Base-by-base conservation (phyloP, 2,329 filamentous ascomycete species). In the Sporothrix curviconia region DNA sequence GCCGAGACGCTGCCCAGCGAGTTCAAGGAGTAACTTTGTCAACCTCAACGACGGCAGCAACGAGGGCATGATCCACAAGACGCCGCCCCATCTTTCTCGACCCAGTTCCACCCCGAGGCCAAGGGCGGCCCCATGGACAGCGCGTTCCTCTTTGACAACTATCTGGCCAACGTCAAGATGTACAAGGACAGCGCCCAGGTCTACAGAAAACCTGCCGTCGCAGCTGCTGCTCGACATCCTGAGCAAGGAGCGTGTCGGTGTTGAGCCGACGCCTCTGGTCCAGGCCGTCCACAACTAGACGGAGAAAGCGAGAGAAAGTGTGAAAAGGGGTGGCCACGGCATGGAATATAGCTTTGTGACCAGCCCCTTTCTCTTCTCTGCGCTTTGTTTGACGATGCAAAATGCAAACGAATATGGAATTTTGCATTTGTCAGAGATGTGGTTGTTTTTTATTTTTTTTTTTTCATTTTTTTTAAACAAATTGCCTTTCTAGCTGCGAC, bases 11-110 rank as follows among this genome's bases (percentile, higher is more conserved):
- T 99, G 40, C 84, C 89, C 56, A 78, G 76, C 56, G 91, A 96
- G 37, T 99, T 91, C 85, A 94, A 92, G 80, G 92, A 96, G 73
- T 97, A 95, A n/a, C 81, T 99, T 97, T 71, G 87, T 95, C 74
- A 97, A 99, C 80, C 80, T 97, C 64, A 99, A 97, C 74, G 94
- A 99, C 70, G 90, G 91, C 61, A 92, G 88, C 73, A 99, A 99
- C 73, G 94, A 99, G 79, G 92, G 89, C 60, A 90, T 99, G 84
- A 91, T 96, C 71, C 94, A 99, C 82, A 91, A 88, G 76, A 88
- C 89, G n/a, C 59, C 89, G 92, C 36, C 94, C 94, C 62, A 99
- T 99, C 71, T 97, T n/a, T 99, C 82, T 92, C 89, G 63, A 96
- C 92, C 24, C 94, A 99, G 75, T 99, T 99, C 85, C 94, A 99